Percentiles rank a stretch among this genome's conserved stretches.
These are phyloP conservation scores for Lipomyces lipofer DNA, from an alignment of 805 yeast genomes.

Conservation along the genomic window DNA sequence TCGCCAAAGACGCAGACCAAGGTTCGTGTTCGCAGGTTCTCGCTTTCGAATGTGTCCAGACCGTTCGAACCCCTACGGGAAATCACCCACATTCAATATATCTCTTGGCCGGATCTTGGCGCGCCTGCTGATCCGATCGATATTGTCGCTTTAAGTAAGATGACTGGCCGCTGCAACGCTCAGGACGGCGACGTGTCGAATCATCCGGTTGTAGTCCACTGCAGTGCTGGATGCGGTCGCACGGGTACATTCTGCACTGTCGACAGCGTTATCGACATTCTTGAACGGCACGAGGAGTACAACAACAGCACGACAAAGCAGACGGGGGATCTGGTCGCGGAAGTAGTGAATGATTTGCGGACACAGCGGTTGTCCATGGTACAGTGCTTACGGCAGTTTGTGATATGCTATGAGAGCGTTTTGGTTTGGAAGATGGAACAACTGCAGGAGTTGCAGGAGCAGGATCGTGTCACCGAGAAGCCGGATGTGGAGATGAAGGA, in stretches of 20 bases:
- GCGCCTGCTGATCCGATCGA: conserved; percentile 61
- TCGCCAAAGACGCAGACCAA: conserved; percentile 24
- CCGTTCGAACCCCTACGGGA: conserved; percentile 41
- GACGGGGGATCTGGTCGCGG: conserved; percentile 57
- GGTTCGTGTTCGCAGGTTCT: conserved; percentile 47
- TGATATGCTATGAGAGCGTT: conserved; percentile 68
- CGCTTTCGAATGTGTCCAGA: conserved; percentile 41
- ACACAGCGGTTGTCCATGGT: conserved; percentile 82
- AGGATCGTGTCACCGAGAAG: not conserved
- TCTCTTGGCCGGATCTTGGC: conserved; percentile 86
- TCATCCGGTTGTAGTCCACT: conserved; percentile 71
- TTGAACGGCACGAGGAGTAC: conserved; percentile 34
- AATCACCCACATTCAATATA: conserved; percentile 72
- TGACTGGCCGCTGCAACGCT: conserved; percentile 47
- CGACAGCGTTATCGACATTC: conserved; percentile 45
- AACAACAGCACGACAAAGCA: conserved; percentile 32
- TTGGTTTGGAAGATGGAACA: conserved; percentile 25
- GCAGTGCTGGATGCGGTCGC: conserved; percentile 97
- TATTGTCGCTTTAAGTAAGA: conserved; percentile 54
- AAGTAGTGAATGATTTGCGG: conserved; percentile 65
- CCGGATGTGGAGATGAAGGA: not conserved
- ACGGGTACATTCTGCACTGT: conserved; percentile 78
- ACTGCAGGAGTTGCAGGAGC: not conserved
- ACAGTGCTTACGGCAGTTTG: conserved; percentile 72
- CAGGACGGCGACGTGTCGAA: conserved; percentile 21